Evolutionary conservation across 2,329 filamentous ascomycete species (phyloP).

Genomic region (Penicillium nordicum): DNA sequence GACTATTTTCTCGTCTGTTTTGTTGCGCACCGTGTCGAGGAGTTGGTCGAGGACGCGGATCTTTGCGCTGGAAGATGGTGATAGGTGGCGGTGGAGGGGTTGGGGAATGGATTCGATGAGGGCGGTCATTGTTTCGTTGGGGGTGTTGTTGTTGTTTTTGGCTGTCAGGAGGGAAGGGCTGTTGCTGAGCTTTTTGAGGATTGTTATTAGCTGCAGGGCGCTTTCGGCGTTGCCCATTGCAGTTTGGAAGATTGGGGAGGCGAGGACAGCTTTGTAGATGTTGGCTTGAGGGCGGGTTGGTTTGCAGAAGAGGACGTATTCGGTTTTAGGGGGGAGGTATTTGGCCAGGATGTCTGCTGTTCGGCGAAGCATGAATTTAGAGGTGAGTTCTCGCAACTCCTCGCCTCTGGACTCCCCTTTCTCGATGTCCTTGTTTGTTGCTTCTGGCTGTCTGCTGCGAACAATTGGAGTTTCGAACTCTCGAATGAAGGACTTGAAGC

Average conservation of each 20-base stretch:
- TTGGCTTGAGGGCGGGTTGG: conserved; percentile 59
- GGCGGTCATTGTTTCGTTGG: conserved; percentile 47
- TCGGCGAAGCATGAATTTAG: conserved; percentile 62
- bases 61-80: conserved; percentile 61
- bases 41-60: conserved; percentile 65
- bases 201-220: conserved; percentile 65
- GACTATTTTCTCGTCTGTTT: conserved; percentile 67
- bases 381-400: conserved; percentile 59
- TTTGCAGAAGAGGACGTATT: conserved; percentile 64
- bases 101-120: conserved; percentile 55
- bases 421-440: conserved; percentile 59
- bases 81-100: conserved; percentile 52
- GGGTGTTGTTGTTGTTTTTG: conserved; percentile 47
- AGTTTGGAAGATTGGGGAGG: conserved; percentile 60
- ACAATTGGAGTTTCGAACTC: conserved; percentile 65
- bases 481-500: conserved; percentile 60
- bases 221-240: conserved; percentile 61
- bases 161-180: conserved; percentile 61
- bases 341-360: conserved; percentile 64
- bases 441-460: conserved; percentile 61
- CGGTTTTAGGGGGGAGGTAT: conserved; percentile 64
- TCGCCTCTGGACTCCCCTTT: conserved; percentile 61
- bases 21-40: conserved; percentile 58
- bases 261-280: conserved; percentile 62
- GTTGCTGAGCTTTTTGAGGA: conserved; percentile 73